Percentiles rank a stretch among this genome's conserved stretches.
Conservation (phyloP, 2,329 filamentous ascomycete species). For the Fusarium sp. region DNA sequence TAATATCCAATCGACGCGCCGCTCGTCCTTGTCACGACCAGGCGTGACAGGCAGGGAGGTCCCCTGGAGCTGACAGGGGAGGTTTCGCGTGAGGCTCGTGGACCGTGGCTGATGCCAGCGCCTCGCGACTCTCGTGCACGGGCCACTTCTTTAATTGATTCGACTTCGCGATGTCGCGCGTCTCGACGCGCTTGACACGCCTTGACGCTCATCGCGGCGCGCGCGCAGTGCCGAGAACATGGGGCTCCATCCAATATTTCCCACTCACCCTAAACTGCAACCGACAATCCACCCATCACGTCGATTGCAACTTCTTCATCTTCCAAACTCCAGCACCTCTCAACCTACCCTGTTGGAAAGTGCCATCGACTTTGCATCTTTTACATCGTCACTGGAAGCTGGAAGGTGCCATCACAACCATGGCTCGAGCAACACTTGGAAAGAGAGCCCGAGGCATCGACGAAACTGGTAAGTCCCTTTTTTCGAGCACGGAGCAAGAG, state of each 20-base stretch:
- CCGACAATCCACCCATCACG: slow-evolving; percentile 21
- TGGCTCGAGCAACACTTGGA: slow-evolving; percentile 49
- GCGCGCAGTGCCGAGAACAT: slow-evolving; percentile 32
- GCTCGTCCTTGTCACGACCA: slow-evolving; percentile 1
- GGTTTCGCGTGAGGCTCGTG: slow-evolving; percentile 17
- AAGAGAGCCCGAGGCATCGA: slow-evolving; percentile 50
- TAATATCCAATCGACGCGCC: slow-evolving; percentile 31
- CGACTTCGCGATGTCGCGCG: slow-evolving; percentile 47
- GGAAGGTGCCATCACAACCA: slow-evolving; percentile 36
- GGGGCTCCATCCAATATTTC: slow-evolving; percentile 31
- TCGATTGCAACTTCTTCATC: slow-evolving; percentile 32
- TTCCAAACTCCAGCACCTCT: slow-evolving; percentile 27
- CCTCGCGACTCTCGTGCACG: slow-evolving; percentile 37
- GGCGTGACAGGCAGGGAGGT: background rate
- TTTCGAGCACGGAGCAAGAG: slow-evolving; percentile 7
- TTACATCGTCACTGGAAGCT: slow-evolving; percentile 2
- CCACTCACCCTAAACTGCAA: slow-evolving; percentile 37
- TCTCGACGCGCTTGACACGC: slow-evolving; percentile 48
- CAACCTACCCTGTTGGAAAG: slow-evolving; percentile 38
- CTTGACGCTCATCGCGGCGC: slow-evolving; percentile 32
- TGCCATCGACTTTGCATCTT: slow-evolving; percentile 25
- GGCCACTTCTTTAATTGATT: slow-evolving; percentile 47
- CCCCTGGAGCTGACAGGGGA: background rate
- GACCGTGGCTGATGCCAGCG: slow-evolving; percentile 26
- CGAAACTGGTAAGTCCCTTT: slow-evolving; percentile 46